Base-by-base conservation (phyloP, 164 flowering plant species). In the Piper longum region DNA sequence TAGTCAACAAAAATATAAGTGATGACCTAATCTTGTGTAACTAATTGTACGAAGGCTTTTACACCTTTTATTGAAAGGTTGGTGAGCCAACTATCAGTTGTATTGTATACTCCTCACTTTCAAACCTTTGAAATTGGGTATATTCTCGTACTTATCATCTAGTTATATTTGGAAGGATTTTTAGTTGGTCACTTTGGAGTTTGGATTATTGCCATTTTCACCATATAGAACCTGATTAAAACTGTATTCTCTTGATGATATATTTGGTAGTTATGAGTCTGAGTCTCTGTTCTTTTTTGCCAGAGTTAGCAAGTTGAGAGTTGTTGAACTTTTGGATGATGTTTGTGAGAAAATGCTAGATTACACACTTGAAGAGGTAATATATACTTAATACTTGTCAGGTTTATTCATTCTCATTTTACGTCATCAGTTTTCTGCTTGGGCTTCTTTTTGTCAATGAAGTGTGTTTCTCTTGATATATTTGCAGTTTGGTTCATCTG, bases 341-440 rank as follows among this genome's bases (percentile, higher is more conserved):
- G 89, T 93, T 51, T 93, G 99, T 75, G 97, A 93, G 54, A 90
- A 85, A 74, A 90, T 93, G 97, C 88, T 83, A 76, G 96, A 87
- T 67, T 93, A 90, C 69, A 90, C 99, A 64, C 86, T 90, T 55
- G 76, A 77, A 75, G 80, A 90, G 92, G 97, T 88, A n/a, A 12
- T 18, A 26, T 26, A 26, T 26, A 58, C 56, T 57, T 62, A 41
- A 26, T 39, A 54, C 16, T 41, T 62, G 59, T 41, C 56, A 17
- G 26, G 16, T 45, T 61, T 41, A 57, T 1, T 26, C 61, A 7
- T 26, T 19, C 40, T 57, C 36, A 42, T 69, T 45, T 51, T 55
- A 57, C 26, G 3, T 41, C 59, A 18, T 57, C 26, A 18, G 54
- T 19, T 64, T 54, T 58, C 54, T 13, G 13, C n/a, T 19, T 36